phyloP scores from a whole-genome alignment of 2,329 filamentous ascomycete genomes.

The Periconia sp. region DNA sequence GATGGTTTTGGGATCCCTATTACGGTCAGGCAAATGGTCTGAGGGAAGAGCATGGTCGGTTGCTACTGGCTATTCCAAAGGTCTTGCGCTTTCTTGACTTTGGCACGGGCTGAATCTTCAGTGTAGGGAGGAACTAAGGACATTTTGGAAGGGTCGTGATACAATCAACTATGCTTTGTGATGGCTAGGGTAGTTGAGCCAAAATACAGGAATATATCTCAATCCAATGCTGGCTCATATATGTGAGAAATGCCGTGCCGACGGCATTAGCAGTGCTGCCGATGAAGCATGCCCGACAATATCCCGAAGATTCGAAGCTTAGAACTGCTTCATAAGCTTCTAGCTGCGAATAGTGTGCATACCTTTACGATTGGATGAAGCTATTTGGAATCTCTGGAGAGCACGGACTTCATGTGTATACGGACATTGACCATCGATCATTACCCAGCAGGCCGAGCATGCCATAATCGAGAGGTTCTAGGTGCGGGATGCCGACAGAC shows the following conservation, averaged over 20 bases:
- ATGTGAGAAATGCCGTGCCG: not conserved
- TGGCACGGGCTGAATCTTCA: conserved; percentile 67
- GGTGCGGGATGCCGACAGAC: not conserved
- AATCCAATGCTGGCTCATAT: not conserved
- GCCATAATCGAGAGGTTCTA: conserved; percentile 3
- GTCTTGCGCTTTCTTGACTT: conserved; percentile 83
- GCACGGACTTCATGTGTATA: conserved; percentile 4
- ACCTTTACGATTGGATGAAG: not conserved
- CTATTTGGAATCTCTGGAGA: conserved; percentile 1
- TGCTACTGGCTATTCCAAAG: conserved; percentile 76
- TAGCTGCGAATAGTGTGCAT: too few relatives aligned
- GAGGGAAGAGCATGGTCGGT: not conserved
- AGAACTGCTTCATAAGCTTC: not conserved
- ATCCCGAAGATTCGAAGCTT: not conserved
- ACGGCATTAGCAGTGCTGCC: not conserved
- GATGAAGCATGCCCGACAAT: not conserved
- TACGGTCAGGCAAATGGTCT: conserved; percentile 5
- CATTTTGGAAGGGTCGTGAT: conserved; percentile 27
- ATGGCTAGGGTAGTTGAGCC: not conserved
- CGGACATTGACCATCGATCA: too few relatives aligned
- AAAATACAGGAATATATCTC: too few relatives aligned
- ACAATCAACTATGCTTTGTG: not conserved
- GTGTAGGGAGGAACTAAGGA: conserved; percentile 71
- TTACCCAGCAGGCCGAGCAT: too few relatives aligned
- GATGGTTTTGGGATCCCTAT: conserved; percentile 64